A percentile compares a stretch with the other conserved stretches of the same genome.
These are phyloP conservation scores for Gonium pectorale DNA, from an alignment of 139 green algal species.

Conservation along the genomic window DNA sequence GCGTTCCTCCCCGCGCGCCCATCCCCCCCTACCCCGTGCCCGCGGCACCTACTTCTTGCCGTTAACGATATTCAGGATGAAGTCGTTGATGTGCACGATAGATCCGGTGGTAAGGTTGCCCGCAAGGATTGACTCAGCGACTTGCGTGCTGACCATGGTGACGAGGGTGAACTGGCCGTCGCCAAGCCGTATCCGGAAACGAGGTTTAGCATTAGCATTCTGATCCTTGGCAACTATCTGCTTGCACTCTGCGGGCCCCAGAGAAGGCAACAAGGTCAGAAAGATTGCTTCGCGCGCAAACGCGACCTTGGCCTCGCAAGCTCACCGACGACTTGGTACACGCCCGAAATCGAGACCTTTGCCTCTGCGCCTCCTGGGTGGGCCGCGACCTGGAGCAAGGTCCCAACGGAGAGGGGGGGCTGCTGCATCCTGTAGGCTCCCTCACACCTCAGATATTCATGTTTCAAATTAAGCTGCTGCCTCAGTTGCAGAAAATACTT, in stretches of 20 bases:
- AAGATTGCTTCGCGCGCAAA: constrained; percentile 10
- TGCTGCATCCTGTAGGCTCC: constrained; percentile 35
- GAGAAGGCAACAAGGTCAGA: neutral
- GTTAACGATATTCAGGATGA: constrained; percentile 72
- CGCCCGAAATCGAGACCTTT: neutral
- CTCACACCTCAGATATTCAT: no score
- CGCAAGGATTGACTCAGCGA: constrained; percentile 70
- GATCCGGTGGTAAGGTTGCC: constrained; percentile 58
- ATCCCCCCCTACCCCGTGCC: no score
- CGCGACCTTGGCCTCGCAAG: neutral
- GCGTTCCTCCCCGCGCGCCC: no score
- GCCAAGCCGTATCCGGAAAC: constrained; percentile 46
- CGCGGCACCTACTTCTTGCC: constrained; percentile 63
- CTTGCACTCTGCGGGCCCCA: neutral
- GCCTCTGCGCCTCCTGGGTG: neutral
- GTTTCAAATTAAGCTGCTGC: no score
- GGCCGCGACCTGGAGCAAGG: neutral
- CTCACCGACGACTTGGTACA: constrained; percentile 27
- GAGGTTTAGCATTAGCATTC: neutral
- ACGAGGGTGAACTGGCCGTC: constrained; percentile 55
- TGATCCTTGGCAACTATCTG: neutral
- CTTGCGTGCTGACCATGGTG: constrained; percentile 87
- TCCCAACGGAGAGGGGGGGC: constrained; percentile 2
- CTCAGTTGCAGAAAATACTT: no score
- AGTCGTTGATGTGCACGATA: constrained; percentile 78